phyloP scores from a whole-genome alignment of 139 green algal genomes.

The Coccomyxa sp. region DNA sequence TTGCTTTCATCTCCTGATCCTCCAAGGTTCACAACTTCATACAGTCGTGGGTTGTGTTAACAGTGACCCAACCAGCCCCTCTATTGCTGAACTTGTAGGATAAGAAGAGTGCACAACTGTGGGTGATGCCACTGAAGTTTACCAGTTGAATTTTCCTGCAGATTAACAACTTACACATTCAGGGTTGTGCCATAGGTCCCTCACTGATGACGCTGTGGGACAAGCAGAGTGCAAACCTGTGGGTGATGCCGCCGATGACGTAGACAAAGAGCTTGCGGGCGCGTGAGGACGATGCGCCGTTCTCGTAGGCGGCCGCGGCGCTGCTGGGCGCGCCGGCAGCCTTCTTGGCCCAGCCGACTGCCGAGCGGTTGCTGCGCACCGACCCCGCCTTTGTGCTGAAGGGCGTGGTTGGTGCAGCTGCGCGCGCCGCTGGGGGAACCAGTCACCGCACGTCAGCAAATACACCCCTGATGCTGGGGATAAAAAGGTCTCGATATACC shows the following conservation, averaged over 20 bases:
- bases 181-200: not conserved
- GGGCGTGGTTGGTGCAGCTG: not conserved
- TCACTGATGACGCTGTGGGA: not conserved
- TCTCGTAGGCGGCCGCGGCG: not conserved
- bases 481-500: no score
- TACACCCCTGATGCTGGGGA: no score
- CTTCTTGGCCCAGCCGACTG: slow-evolving; percentile 1
- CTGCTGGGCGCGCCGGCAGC: not conserved
- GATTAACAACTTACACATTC: not conserved
- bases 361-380: not conserved
- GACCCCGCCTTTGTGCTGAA: not conserved
- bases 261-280: slow-evolving; percentile 73
- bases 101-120: not conserved
- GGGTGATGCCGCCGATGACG: slow-evolving; percentile 79
- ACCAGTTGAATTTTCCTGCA: no score
- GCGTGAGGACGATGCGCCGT: not conserved
- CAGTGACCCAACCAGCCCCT: no score
- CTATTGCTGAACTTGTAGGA: no score
- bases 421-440: not conserved
- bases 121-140: slow-evolving; percentile 80
- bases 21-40: no score
- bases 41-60: no score
- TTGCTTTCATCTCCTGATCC: no score
- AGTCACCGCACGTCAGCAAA: not conserved
- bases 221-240: not conserved